These are phyloP conservation scores for Fusarium continuum DNA, from an alignment of 2,329 filamentous ascomycete genomes.

Conservation along the genomic window DNA sequence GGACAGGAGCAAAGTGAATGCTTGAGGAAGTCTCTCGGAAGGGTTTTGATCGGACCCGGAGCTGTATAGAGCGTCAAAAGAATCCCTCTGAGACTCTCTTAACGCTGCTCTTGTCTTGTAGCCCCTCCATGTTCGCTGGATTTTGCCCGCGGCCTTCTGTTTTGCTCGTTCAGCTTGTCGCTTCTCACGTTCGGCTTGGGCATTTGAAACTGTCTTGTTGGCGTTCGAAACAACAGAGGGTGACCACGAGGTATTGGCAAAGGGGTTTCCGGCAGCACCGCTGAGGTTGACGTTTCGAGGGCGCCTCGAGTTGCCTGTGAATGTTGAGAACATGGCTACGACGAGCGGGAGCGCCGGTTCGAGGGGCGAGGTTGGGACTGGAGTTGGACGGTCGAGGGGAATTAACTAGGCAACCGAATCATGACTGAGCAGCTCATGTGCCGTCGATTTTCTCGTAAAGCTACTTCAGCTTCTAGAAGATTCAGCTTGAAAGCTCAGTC, in stretches of 20 bases:
- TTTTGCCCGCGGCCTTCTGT: constrained; percentile 74
- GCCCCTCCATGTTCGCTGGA: constrained; percentile 87
- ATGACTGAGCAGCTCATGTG: constrained; percentile 17
- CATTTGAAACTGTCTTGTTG: constrained; percentile 82
- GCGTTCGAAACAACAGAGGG: constrained; percentile 68
- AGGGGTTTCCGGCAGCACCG: constrained; percentile 83
- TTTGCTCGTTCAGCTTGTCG: constrained; percentile 84
- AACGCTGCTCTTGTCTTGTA: constrained; percentile 69
- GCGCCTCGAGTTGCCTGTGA: constrained; percentile 86
- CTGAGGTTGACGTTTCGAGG: constrained; percentile 94
- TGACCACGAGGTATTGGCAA: constrained; percentile 70
- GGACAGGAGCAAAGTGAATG: constrained; percentile 59
- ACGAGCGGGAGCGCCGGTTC: constrained; percentile 2
- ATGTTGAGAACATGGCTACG: constrained; percentile 82
- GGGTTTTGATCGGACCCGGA: constrained; percentile 46
- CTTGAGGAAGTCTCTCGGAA: constrained; percentile 50
- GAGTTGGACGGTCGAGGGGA: not conserved
- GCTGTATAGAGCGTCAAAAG: constrained; percentile 70
- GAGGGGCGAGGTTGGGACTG: constrained; percentile 4
- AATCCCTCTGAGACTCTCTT: constrained; percentile 63
- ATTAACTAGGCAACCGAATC: constrained; percentile 15
- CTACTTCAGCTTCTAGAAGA: constrained; percentile 39
- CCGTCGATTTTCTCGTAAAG: constrained; percentile 6
- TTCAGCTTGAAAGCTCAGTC: constrained; percentile 41
- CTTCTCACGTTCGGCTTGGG: constrained; percentile 83